Evolutionary conservation across 108 stramenopile genomes (phyloP).

Genomic region (Craspedostauros australis): DNA sequence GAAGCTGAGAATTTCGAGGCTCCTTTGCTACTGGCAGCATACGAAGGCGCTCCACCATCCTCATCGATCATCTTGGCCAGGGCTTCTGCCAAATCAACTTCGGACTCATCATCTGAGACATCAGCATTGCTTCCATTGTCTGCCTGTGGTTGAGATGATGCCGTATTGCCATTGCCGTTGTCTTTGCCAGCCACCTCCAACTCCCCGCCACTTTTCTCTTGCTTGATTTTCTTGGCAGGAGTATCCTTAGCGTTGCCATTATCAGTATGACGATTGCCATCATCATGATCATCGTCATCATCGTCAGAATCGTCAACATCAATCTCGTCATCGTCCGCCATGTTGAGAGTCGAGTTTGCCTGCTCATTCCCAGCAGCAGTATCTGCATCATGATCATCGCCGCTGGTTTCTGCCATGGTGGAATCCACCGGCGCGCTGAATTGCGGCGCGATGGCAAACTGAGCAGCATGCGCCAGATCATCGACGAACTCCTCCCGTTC

Average conservation of each 20-base stretch:
- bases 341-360: neutral
- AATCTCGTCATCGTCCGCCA: slow-evolving; percentile 14
- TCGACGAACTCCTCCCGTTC: slow-evolving; percentile 39
- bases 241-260: slow-evolving; percentile 2
- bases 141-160: neutral
- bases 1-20: too few species aligned
- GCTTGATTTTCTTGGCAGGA: too few species aligned
- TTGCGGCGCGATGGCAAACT: slow-evolving; percentile 26
- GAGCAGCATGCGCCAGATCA: slow-evolving; percentile 55
- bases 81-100: slow-evolving; percentile 11
- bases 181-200: slow-evolving; percentile 1
- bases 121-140: slow-evolving; percentile 1
- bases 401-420: neutral
- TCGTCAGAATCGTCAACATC: slow-evolving; percentile 17
- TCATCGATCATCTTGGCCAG: too few species aligned
- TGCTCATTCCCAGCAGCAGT: neutral
- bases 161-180: slow-evolving; percentile 1
- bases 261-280: neutral
- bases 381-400: slow-evolving; percentile 1
- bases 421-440: slow-evolving; percentile 1
- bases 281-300: slow-evolving; percentile 7
- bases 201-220: too few species aligned
- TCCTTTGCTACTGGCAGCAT: too few species aligned
- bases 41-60: too few species aligned
- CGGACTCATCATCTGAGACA: slow-evolving; percentile 17